A percentile compares a stretch with the other conserved stretches of the same genome.
These are phyloP conservation scores for Vigna nakashimae DNA, from an alignment of 306 rosid genomes.

Conservation along the genomic window DNA sequence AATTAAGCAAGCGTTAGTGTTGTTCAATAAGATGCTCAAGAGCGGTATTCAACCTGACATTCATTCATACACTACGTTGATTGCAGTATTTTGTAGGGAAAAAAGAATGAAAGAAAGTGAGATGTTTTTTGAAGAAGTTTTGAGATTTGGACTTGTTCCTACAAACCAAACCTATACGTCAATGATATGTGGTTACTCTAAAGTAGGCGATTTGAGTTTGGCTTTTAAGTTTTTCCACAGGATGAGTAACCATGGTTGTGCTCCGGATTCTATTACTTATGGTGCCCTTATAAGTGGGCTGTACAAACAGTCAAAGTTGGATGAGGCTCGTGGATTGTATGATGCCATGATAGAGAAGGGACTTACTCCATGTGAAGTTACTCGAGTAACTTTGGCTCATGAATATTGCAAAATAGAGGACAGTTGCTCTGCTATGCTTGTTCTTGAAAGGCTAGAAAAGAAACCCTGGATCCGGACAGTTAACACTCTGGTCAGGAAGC, in stretches of 20 bases:
- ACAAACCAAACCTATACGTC: constrained; percentile 84
- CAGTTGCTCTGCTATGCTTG: constrained; percentile 66
- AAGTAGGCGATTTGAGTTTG: constrained; percentile 59
- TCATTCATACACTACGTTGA: constrained; percentile 76
- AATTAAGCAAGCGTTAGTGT: constrained; percentile 61
- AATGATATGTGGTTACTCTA: constrained; percentile 88
- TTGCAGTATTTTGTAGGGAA: constrained; percentile 76
- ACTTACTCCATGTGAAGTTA: constrained; percentile 84
- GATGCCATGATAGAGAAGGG: constrained; percentile 80
- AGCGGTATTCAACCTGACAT: constrained; percentile 78
- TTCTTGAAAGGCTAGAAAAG: constrained; percentile 73
- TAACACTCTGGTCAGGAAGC: constrained; percentile 78
- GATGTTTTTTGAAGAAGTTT: constrained; percentile 65
- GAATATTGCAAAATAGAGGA: constrained; percentile 81
- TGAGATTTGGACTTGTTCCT: constrained; percentile 68
- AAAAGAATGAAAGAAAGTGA: constrained; percentile 70
- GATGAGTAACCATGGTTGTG: constrained; percentile 78
- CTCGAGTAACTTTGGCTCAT: constrained; percentile 77
- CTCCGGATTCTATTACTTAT: constrained; percentile 70
- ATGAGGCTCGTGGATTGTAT: constrained; percentile 68
- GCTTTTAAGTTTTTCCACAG: constrained; percentile 69
- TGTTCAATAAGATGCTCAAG: constrained; percentile 85
- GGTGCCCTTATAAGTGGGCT: constrained; percentile 90
- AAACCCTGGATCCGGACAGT: constrained; percentile 78
- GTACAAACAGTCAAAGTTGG: constrained; percentile 74